A percentile compares a stretch with the other conserved stretches of the same genome.
Conservation (phyloP, 345 rosid species). For the Schrenkiella parvula region DNA sequence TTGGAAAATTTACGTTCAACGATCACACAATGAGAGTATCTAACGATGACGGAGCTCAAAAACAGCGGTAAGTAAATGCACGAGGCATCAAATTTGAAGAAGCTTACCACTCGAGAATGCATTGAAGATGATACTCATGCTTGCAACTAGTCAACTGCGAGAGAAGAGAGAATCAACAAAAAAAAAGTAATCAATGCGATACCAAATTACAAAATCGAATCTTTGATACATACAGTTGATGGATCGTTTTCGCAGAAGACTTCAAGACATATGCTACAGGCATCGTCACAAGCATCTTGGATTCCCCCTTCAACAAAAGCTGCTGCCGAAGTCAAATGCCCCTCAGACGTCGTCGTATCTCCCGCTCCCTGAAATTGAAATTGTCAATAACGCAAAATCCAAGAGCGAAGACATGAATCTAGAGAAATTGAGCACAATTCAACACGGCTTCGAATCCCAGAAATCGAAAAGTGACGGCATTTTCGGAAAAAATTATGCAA, state of each 20-base stretch:
- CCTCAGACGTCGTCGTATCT: constrained; percentile 52
- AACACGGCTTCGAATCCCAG: neutral
- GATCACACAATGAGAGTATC: neutral
- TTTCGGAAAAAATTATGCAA: neutral
- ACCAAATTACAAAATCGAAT: neutral
- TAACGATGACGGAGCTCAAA: neutral
- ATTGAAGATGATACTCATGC: constrained; percentile 98
- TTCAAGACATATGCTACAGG: constrained; percentile 98
- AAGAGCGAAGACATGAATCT: neutral
- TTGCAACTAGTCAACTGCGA: constrained; percentile 74
- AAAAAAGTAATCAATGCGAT: neutral
- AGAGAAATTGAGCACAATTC: neutral
- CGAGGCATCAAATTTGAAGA: neutral
- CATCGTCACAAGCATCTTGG: constrained; percentile 94
- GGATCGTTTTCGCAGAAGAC: constrained; percentile 77
- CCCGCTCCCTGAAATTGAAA: constrained; percentile 41
- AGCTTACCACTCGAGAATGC: constrained; percentile 88
- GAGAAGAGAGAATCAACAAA: neutral
- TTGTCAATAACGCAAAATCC: neutral
- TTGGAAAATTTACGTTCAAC: neutral
- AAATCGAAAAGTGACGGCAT: neutral
- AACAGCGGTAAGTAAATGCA: neutral
- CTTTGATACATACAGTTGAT: constrained; percentile 52
- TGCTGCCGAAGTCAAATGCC: constrained; percentile 76
- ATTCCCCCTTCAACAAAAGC: constrained; percentile 98